Evolutionary conservation across 441 rosid genomes (phyloP), one percentile per base, ranked within the genome.

Genomic region (Populus hybrid): DNA sequence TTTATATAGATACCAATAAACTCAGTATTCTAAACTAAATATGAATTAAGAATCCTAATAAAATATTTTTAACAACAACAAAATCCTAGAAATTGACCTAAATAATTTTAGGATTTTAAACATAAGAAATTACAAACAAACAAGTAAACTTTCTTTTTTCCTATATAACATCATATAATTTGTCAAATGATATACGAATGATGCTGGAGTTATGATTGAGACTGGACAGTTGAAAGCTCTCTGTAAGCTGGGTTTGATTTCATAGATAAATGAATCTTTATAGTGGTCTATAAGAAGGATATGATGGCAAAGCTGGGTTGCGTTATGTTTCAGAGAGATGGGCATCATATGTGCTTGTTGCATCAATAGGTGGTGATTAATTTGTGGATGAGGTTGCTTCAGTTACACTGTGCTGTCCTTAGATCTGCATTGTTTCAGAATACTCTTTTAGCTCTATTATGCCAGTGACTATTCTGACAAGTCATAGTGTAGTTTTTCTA

Each of bases 211-310:
- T 50, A 18, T 72, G 29, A 53, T 28, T 29, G 31, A 50, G 36
- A 24, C 2, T 59, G 75, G 24, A 26, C 45, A 33, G 68, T n/a
- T 73, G 67, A 33, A 73, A 59, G 45, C 38, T 73, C 75, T 56
- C 11, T 59, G 7, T 61, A 21, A 16, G 35, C 26, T 5, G 23
- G 6, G 9, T 53, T 53, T 53, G 63, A 71, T 20, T 29, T 20
- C 8, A 28, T 59, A 56, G 45, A 59, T 1, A 20, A 10, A 61
- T 40, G 36, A 72, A 29, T 3, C 12, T 12, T 56, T 11, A 59
- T 6, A 53, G 9, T 5, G 63, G 3, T 53, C 21, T 18, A 53
- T 53, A 53, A 6, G 63, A 53, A 53, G 6, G 63, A 21, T 18
- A 53, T 18, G 63, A 53, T 53, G 63, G 63, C 63, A 18, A 53